Conservation (phyloP, 257 asterid species). For the Dorcoceras hygrometricum region DNA sequence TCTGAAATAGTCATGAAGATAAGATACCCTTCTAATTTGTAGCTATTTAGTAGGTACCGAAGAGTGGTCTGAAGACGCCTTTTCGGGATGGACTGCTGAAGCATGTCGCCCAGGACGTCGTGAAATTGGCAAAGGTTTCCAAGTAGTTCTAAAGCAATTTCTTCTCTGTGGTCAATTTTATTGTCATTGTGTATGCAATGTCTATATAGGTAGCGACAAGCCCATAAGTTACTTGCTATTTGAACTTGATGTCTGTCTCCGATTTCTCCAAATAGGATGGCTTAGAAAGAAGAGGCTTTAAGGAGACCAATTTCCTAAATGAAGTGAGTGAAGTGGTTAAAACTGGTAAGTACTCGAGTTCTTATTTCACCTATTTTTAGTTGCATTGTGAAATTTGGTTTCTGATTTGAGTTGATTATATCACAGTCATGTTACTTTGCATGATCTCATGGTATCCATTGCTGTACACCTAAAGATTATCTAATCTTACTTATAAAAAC, state of each 20-base stretch:
- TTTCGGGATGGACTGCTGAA: constrained; percentile 95
- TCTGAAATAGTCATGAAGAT: constrained; percentile 12
- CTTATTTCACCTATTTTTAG: not conserved
- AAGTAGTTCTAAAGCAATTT: not conserved
- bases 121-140: constrained; percentile 69
- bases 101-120: constrained; percentile 91
- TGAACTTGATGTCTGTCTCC: not conserved
- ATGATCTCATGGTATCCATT: not conserved
- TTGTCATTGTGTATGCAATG: not conserved
- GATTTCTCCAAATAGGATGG: constrained; percentile 61
- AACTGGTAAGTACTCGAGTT: constrained; percentile 45
- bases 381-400: not conserved
- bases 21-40: constrained; percentile 19
- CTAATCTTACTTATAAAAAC: too few species aligned
- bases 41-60: constrained; percentile 61
- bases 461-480: not conserved
- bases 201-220: constrained; percentile 1
- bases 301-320: constrained; percentile 87
- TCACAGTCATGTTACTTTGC: not conserved
- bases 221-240: not conserved
- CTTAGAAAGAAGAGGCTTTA: constrained; percentile 89
- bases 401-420: not conserved
- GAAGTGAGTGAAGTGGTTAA: constrained; percentile 84
- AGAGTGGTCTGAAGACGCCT: constrained; percentile 81
- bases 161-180: constrained; percentile 1